phyloP scores from a whole-genome alignment of 1,284 basidiomycete genomes.

The Fomitopsis schrenkii region DNA sequence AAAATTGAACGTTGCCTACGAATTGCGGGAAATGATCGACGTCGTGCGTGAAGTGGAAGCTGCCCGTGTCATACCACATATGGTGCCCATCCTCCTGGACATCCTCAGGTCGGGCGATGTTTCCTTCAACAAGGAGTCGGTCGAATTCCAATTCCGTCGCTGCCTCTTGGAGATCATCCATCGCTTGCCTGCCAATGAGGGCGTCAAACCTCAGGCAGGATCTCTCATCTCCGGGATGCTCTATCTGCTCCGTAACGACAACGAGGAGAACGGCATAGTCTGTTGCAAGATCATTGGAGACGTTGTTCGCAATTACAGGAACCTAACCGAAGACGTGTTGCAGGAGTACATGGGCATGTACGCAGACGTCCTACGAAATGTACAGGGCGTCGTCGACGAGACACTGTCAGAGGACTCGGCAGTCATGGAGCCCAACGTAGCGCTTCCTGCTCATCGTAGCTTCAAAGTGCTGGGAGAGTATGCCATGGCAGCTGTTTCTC shows the following conservation, averaged over 20 bases:
- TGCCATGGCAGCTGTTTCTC: constrained; percentile 89
- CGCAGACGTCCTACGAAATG: constrained; percentile 76
- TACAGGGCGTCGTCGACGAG: constrained; percentile 73
- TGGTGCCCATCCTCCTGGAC: constrained; percentile 79
- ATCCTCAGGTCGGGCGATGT: constrained; percentile 77
- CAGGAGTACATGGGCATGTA: constrained; percentile 79
- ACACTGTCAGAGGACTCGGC: constrained; percentile 67
- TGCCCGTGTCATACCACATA: constrained; percentile 62
- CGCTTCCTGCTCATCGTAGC: constrained; percentile 74
- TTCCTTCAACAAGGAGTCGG: constrained; percentile 72
- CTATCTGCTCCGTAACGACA: constrained; percentile 83
- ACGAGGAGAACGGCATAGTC: constrained; percentile 92
- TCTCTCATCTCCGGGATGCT: constrained; percentile 78
- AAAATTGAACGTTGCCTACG: constrained; percentile 68
- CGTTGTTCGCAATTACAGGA: constrained; percentile 62
- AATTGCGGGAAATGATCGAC: constrained; percentile 87
- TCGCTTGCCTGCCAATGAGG: constrained; percentile 82
- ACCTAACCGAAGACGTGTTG: constrained; percentile 77
- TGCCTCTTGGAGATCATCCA: constrained; percentile 86
- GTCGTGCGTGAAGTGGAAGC: constrained; percentile 81
- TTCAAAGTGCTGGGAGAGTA: constrained; percentile 97
- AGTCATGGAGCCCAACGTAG: constrained; percentile 48
- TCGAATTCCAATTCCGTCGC: constrained; percentile 86
- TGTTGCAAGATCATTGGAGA: constrained; percentile 95
- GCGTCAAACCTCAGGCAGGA: constrained; percentile 67